phyloP scores from a whole-genome alignment of 805 yeast species.

The Teunomyces atbi region DNA sequence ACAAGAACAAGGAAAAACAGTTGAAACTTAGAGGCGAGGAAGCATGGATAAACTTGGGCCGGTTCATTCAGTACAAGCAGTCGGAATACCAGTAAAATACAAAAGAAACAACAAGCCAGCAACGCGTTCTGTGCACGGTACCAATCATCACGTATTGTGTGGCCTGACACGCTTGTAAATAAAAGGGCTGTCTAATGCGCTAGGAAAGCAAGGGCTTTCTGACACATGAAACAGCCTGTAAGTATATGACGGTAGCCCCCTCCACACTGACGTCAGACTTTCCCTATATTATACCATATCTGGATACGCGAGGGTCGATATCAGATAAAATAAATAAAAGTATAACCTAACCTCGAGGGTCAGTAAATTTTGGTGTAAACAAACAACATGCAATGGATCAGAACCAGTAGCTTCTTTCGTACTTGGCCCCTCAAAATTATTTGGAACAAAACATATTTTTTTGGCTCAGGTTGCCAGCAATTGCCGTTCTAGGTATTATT shows the following conservation, averaged over 20 bases:
- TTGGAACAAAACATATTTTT: too few relatives aligned
- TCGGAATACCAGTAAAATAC: slow-evolving; percentile 15
- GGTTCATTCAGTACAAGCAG: slow-evolving; percentile 76
- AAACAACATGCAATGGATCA: not conserved
- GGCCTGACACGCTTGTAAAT: too few relatives aligned
- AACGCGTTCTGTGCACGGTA: too few relatives aligned
- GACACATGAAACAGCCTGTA: not conserved
- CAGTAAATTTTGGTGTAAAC: not conserved
- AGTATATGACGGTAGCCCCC: not conserved
- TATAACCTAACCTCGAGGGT: not conserved
- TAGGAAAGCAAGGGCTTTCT: not conserved
- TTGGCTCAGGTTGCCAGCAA: too few relatives aligned
- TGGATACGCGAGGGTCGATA: not conserved
- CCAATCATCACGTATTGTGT: too few relatives aligned
- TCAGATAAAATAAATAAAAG: not conserved
- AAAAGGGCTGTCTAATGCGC: too few relatives aligned
- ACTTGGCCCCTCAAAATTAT: too few relatives aligned
- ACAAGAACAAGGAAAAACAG: slow-evolving; percentile 56
- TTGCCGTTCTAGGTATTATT: too few relatives aligned
- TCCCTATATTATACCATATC: not conserved
- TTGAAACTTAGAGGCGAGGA: slow-evolving; percentile 67
- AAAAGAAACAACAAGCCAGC: not conserved
- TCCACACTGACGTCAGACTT: not conserved
- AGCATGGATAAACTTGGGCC: slow-evolving; percentile 59
- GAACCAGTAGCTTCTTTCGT: too few relatives aligned